Conservation (phyloP, 2,329 filamentous ascomycete species). For the Phialophora chinensis region DNA sequence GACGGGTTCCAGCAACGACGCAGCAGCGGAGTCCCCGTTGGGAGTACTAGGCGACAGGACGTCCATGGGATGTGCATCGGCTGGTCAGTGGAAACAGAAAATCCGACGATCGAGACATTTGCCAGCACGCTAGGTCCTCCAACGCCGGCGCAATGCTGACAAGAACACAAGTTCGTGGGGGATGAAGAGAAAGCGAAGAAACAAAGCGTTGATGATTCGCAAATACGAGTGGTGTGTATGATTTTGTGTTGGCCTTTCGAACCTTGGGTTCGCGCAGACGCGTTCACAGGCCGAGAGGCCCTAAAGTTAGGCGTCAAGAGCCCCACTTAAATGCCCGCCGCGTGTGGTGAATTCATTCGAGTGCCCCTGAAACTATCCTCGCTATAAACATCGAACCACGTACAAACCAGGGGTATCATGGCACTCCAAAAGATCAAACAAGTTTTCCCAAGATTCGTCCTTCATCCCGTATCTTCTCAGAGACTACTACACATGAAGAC, state of each 20-base stretch:
- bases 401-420: constrained; percentile 16
- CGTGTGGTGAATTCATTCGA: neutral
- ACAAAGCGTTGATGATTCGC: constrained; percentile 16
- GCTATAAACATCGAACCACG: neutral
- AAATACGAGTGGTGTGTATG: constrained; percentile 4
- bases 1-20: constrained; percentile 46
- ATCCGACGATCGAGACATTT: constrained; percentile 25
- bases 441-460: constrained; percentile 1
- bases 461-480: constrained; percentile 2
- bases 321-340: neutral
- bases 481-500: neutral
- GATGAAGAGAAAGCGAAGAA: neutral
- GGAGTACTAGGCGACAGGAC: constrained; percentile 35
- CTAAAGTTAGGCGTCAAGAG: neutral
- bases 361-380: neutral
- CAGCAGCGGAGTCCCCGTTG: constrained; percentile 33
- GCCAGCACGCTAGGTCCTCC: constrained; percentile 26
- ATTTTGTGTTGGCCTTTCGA: neutral
- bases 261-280: constrained; percentile 14
- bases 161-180: constrained; percentile 8
- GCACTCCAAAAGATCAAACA: neutral
- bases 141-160: constrained; percentile 39
- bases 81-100: constrained; percentile 7
- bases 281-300: neutral
- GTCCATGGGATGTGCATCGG: constrained; percentile 33